Conservation (phyloP, 2,329 filamentous ascomycete species). For the Graphilbum sp. region DNA sequence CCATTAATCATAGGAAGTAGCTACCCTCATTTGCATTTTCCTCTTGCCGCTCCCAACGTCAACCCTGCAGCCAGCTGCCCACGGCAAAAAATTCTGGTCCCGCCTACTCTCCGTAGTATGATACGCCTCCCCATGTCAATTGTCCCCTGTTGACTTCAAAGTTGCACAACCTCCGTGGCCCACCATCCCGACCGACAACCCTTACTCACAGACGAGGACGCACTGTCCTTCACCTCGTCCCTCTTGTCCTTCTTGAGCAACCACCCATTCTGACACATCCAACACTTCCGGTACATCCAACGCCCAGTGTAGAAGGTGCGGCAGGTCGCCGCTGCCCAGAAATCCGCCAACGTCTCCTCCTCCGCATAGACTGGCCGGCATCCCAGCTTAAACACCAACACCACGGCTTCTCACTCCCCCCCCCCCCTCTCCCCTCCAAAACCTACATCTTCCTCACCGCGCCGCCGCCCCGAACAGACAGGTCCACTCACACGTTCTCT, state of each 20-base stretch:
- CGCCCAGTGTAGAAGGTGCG: background rate
- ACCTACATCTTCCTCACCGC: background rate
- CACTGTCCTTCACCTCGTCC: background rate
- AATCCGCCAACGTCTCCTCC: no score
- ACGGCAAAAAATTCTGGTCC: background rate
- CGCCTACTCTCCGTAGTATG: no score
- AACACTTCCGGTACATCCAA: conserved; percentile 1
- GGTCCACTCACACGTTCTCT: background rate
- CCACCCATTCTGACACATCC: conserved; percentile 7
- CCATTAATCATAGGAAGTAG: no score
- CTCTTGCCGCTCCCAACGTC: background rate
- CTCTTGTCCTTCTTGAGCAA: conserved; percentile 16
- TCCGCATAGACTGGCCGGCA: no score
- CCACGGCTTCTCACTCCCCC: background rate
- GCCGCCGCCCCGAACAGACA: background rate
- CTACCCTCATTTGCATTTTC: background rate
- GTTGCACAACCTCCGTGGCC: conserved; percentile 33
- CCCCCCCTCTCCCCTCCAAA: background rate
- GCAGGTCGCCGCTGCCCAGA: background rate
- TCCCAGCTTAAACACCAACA: no score
- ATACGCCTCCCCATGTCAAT: conserved; percentile 24
- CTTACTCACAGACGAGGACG: conserved; percentile 1
- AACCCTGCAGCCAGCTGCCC: background rate
- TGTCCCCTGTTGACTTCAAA: conserved; percentile 23
- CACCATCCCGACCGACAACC: conserved; percentile 24